Base-by-base conservation (phyloP, 441 rosid species). In the Adansonia rubrostipa region DNA sequence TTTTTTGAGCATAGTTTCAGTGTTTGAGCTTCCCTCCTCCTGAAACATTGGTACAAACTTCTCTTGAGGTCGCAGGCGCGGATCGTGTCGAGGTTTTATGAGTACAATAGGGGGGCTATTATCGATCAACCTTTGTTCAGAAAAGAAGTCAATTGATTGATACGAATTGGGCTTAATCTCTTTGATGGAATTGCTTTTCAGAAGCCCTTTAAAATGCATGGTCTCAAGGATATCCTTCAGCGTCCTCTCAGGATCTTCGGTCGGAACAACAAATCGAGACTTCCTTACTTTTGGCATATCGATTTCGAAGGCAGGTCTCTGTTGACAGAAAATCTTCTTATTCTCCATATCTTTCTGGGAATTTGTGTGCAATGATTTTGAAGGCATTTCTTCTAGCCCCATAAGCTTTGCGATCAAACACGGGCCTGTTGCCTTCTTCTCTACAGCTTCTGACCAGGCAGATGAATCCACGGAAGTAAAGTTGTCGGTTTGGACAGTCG, bases 321-420 rank as follows among this genome's bases (percentile, higher is more conserved):
- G 76, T 19, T 28, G 85, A 67, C 77, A 82, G 66, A 71, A 73
- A 64, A 64, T 78, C 47, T 69, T 78, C 80, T 86, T 80, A 47
- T 47, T 22, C 69, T 78, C 82, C 17, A 74, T 6, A 78, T 76
- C 85, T 63, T 71, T 81, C 40, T 63, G 79, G 20, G 80, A 63
- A 79, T 62, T n/a, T 70, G 60, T 58, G 77, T 73, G 79, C 60
- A 54, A 62, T 73, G 82, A 72, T 75, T 82, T 87, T 33, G 82
- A 68, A 19, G 91, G 89, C 15, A 88, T 75, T 58, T 83, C 94
- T 80, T 93, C 98, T 64, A 93, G 80, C 69, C 99, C 99, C 99
- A 96, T 96, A 65, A 96, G 91, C 91, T 86, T 93, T 80, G 99
- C 98, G 28, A 96, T 87, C 89, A 96, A 82, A 74, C 83, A 89